phyloP scores from a whole-genome alignment of 768 basidiomycete genomes.

The Austroboletus eburneus region DNA sequence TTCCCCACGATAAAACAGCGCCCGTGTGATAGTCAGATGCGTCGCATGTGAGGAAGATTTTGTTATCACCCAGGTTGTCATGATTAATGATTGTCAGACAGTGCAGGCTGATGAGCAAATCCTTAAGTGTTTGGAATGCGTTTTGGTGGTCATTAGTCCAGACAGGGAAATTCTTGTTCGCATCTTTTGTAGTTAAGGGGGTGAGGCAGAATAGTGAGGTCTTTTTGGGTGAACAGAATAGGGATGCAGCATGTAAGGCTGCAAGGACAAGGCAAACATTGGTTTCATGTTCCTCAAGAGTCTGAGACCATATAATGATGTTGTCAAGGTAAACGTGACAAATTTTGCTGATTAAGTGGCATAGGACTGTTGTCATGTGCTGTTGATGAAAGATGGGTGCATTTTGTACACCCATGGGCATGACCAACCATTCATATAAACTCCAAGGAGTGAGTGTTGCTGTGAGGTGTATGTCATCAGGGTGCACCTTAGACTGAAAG shows the following conservation, averaged over 20 bases:
- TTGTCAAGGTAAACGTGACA: conserved; percentile 16
- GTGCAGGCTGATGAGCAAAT: conserved; percentile 14
- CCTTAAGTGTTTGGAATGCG: conserved; percentile 22
- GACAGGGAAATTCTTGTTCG: too few species aligned
- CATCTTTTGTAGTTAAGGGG: too few species aligned
- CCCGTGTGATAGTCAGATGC: conserved; percentile 2
- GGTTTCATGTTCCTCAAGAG: conserved; percentile 16
- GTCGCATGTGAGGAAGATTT: conserved; percentile 15
- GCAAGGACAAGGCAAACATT: conserved; percentile 30
- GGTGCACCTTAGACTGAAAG: conserved; percentile 34
- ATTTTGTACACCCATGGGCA: conserved; percentile 11
- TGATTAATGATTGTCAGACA: conserved; percentile 34
- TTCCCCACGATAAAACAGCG: neutral
- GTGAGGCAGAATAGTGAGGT: neutral
- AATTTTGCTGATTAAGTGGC: conserved; percentile 10
- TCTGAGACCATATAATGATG: conserved; percentile 30
- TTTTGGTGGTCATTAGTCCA: neutral
- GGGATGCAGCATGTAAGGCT: conserved; percentile 14
- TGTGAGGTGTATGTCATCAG: conserved; percentile 29
- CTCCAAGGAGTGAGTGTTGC: conserved; percentile 39
- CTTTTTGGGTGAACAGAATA: conserved; percentile 2
- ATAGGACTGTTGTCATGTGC: conserved; percentile 8
- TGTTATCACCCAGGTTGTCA: conserved; percentile 14
- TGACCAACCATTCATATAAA: conserved; percentile 33
- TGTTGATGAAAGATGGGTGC: conserved; percentile 20